A percentile compares a stretch with the other conserved stretches of the same genome.
Conservation (phyloP, 2,329 filamentous ascomycete species). For the Sarocladiaceae sp. region DNA sequence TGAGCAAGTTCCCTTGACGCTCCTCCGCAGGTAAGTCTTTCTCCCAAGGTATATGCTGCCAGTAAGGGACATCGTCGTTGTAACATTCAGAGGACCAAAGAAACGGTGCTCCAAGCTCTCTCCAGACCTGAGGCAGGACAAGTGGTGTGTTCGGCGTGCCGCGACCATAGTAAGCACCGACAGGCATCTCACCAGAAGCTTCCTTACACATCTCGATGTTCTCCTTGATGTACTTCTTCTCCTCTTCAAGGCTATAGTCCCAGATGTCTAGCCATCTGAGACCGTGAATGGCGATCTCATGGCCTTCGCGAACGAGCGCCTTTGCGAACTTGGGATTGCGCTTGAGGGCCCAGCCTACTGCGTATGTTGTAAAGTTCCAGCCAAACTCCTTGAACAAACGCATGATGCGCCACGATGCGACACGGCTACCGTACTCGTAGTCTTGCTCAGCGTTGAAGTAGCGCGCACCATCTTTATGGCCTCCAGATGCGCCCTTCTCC, state of each 20-base stretch:
- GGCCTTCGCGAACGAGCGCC: slow-evolving; percentile 31
- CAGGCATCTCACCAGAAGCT: slow-evolving; percentile 32
- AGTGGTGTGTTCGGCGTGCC: slow-evolving; percentile 36
- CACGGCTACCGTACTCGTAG: too few relatives aligned
- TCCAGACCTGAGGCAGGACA: too few relatives aligned
- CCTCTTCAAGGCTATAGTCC: slow-evolving; percentile 27
- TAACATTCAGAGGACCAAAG: too few relatives aligned
- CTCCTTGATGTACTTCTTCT: slow-evolving; percentile 32
- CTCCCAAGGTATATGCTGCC: slow-evolving; percentile 34
- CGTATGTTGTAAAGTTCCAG: slow-evolving; percentile 36
- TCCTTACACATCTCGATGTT: slow-evolving; percentile 29
- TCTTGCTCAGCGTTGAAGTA: too few relatives aligned
- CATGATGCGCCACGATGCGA: slow-evolving; percentile 31
- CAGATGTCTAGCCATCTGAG: slow-evolving; percentile 36
- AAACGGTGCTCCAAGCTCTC: too few relatives aligned
- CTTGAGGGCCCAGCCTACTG: slow-evolving; percentile 32
- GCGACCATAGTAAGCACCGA: too few relatives aligned
- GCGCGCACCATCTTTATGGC: too few relatives aligned
- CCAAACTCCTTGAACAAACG: slow-evolving; percentile 33
- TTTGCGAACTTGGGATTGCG: slow-evolving; percentile 32
- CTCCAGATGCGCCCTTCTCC: too few relatives aligned
- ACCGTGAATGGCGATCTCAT: slow-evolving; percentile 35
- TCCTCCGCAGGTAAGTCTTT: too few relatives aligned
- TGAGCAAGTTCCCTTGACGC: too few relatives aligned
- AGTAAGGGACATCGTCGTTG: too few relatives aligned